These are phyloP conservation scores for Penicillium odoratum DNA, from an alignment of 495 filamentous ascomycete species.

Conservation along the genomic window DNA sequence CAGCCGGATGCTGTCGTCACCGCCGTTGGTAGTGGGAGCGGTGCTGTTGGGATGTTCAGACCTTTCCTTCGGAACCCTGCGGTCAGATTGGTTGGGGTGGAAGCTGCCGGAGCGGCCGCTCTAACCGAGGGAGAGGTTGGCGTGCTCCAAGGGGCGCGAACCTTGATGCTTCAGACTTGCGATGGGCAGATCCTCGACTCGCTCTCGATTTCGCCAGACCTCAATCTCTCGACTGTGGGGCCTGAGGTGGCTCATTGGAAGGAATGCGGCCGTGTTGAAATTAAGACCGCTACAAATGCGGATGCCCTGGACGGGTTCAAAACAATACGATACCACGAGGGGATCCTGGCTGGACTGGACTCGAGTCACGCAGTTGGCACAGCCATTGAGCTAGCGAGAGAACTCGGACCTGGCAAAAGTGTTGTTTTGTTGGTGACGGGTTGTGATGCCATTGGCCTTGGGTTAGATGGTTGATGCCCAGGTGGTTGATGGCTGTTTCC, in stretches of 20 bases:
- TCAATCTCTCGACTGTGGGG: constrained; percentile 35
- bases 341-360: constrained; percentile 30
- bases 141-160: constrained; percentile 35
- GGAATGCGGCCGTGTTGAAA: constrained; percentile 30
- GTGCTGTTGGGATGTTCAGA: constrained; percentile 33
- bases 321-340: constrained; percentile 32
- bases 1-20: constrained; percentile 33
- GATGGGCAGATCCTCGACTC: constrained; percentile 35
- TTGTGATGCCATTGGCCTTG: constrained; percentile 21
- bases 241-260: constrained; percentile 40
- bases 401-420: constrained; percentile 34
- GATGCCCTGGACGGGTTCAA: constrained; percentile 37
- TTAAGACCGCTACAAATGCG: constrained; percentile 29
- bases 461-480: constrained; percentile 15
- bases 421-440: constrained; percentile 38
- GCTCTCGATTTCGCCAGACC: constrained; percentile 34
- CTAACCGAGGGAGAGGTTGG: constrained; percentile 29
- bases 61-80: constrained; percentile 25
- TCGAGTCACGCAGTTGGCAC: constrained; percentile 35
- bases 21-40: constrained; percentile 29
- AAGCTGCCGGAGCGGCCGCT: constrained; percentile 28
- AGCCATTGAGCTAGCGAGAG: constrained; percentile 26
- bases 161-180: constrained; percentile 32
- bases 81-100: constrained; percentile 29
- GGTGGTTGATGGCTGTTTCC: not conserved